phyloP scores from a whole-genome alignment of 805 yeast genomes.

The Ogataea zsoltii region DNA sequence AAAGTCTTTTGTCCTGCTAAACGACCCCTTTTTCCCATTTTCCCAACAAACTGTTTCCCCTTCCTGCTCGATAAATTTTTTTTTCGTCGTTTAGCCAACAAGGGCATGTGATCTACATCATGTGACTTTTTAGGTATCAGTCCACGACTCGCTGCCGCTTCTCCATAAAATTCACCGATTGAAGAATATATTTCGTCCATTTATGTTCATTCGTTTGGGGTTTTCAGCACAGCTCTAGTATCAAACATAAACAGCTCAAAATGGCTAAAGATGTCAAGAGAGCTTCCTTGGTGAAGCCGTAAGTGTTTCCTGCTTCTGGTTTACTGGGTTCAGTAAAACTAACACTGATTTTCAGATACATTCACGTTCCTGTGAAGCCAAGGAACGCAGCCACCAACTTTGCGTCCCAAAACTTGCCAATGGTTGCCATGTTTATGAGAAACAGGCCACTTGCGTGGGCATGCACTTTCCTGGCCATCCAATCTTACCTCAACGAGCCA shows the following conservation, averaged over 20 bases:
- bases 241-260: neutral
- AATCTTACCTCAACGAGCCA: constrained; percentile 46
- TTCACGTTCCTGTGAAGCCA: constrained; percentile 48
- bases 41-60: constrained; percentile 3
- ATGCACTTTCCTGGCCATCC: constrained; percentile 51
- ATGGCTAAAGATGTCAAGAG: constrained; percentile 33
- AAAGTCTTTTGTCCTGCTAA: neutral
- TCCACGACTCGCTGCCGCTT: neutral
- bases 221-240: no score
- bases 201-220: no score
- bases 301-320: constrained; percentile 10
- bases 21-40: constrained; percentile 7
- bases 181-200: no score
- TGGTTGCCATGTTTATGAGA: constrained; percentile 64
- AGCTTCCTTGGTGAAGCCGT: constrained; percentile 31
- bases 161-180: neutral
- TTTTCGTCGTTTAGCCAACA: constrained; percentile 3
- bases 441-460: constrained; percentile 60
- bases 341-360: constrained; percentile 35
- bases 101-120: neutral
- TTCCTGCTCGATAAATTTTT: constrained; percentile 1
- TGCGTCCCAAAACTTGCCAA: constrained; percentile 55
- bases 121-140: neutral
- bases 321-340: neutral
- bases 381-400: constrained; percentile 46